Evolutionary conservation across 2,329 filamentous ascomycete species (phyloP).

Genomic region (Penicillium sp.): DNA sequence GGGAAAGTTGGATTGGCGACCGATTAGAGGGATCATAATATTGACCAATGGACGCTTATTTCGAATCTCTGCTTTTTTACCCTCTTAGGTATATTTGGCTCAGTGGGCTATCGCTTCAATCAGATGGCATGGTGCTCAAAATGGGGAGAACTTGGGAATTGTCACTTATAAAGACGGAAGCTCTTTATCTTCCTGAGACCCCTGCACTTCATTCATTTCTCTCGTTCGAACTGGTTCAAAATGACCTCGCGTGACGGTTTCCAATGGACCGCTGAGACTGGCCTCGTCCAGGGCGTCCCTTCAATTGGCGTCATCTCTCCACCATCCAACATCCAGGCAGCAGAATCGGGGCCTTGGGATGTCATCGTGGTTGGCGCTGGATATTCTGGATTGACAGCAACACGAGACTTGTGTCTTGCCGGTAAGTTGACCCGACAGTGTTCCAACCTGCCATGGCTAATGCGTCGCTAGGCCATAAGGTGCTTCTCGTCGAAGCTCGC

Average conservation of each 20-base stretch:
- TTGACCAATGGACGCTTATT: neutral
- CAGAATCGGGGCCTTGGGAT: constrained; percentile 13
- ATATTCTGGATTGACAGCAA: constrained; percentile 35
- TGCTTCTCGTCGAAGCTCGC: constrained; percentile 51
- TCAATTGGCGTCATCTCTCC: constrained; percentile 26
- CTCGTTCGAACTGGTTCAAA: neutral
- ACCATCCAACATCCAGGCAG: constrained; percentile 13
- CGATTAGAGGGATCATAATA: neutral
- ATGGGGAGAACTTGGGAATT: neutral
- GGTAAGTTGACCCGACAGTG: constrained; percentile 17
- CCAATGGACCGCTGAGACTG: constrained; percentile 26
- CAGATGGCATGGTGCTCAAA: neutral
- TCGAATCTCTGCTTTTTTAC: constrained; percentile 9
- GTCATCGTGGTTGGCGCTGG: constrained; percentile 36
- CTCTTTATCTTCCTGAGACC: neutral
- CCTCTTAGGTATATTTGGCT: constrained; percentile 1
- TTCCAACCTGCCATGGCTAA: neutral
- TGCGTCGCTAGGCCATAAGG: constrained; percentile 33
- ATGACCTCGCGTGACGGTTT: constrained; percentile 29
- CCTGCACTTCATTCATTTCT: neutral
- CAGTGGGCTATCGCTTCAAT: neutral
- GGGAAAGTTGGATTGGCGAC: neutral
- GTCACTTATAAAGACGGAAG: neutral
- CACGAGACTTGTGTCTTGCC: constrained; percentile 29
- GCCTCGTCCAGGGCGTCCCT: constrained; percentile 22